Evolutionary conservation across 768 basidiomycete species (phyloP).

Genomic region (Collybia nuda): DNA sequence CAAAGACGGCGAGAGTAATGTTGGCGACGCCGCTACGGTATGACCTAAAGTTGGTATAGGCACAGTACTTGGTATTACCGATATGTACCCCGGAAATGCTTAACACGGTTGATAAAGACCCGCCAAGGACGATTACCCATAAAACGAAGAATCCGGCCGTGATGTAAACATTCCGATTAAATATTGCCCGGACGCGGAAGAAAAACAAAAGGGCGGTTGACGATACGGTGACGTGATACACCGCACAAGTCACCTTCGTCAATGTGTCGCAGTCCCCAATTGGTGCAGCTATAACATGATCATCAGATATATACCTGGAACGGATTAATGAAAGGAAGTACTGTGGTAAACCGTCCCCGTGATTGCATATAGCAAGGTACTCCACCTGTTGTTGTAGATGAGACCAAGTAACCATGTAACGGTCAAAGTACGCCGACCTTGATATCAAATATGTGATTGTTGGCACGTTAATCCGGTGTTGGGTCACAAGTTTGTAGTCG

Average conservation of each 20-base stretch:
- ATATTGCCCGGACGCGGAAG: constrained; percentile 27
- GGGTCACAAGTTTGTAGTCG: constrained; percentile 19
- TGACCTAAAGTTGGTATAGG: constrained; percentile 15
- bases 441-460: constrained; percentile 25
- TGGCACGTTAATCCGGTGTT: constrained; percentile 11
- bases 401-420: too few relatives aligned
- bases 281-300: constrained; percentile 3
- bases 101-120: constrained; percentile 1
- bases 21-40: constrained; percentile 17
- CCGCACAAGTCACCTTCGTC: constrained; percentile 11
- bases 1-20: constrained; percentile 20
- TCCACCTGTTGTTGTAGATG: too few relatives aligned
- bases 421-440: constrained; percentile 15
- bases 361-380: background rate
- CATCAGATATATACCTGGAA: background rate
- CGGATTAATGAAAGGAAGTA: too few relatives aligned
- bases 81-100: constrained; percentile 4
- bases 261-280: constrained; percentile 15
- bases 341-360: too few relatives aligned
- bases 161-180: constrained; percentile 14
- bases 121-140: constrained; percentile 20
- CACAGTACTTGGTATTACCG: constrained; percentile 28
- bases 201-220: constrained; percentile 28
- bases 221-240: constrained; percentile 16
- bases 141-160: constrained; percentile 20